Evolutionary conservation across 2,329 filamentous ascomycete species (phyloP).

Genomic region (Aspergillus luchuensis): DNA sequence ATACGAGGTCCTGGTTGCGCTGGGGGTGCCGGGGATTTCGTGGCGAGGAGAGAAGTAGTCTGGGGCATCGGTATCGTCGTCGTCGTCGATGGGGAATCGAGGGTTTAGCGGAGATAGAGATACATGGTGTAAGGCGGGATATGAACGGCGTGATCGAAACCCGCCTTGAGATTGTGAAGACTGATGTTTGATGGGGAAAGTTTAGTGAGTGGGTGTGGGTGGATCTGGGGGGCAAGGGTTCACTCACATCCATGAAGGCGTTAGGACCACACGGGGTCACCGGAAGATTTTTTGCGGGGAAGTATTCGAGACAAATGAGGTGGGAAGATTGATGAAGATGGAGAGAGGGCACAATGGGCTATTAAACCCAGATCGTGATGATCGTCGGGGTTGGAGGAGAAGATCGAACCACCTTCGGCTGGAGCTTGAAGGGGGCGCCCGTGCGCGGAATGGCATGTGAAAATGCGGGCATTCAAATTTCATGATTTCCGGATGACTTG

Average conservation of each 20-base stretch:
- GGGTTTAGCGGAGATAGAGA: constrained; percentile 63
- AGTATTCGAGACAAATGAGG: constrained; percentile 70
- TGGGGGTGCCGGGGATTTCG: constrained; percentile 31
- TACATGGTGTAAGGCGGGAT: constrained; percentile 61
- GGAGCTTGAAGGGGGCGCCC: constrained; percentile 1
- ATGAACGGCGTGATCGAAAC: constrained; percentile 55
- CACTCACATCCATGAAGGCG: constrained; percentile 14
- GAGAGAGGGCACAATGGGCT: constrained; percentile 58
- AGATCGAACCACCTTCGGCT: constrained; percentile 6
- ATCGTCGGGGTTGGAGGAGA: background rate
- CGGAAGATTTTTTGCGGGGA: background rate
- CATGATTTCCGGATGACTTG: background rate
- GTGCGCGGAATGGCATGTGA: constrained; percentile 15
- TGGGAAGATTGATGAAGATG: constrained; percentile 78
- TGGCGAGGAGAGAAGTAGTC: constrained; percentile 36
- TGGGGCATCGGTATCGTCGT: constrained; percentile 26
- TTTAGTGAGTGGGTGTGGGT: constrained; percentile 1
- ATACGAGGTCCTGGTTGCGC: constrained; percentile 37
- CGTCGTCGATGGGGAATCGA: constrained; percentile 52
- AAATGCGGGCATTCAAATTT: constrained; percentile 13
- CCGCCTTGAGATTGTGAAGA: constrained; percentile 24
- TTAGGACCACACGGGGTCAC: background rate
- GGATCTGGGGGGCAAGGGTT: background rate
- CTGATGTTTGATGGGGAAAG: constrained; percentile 3
- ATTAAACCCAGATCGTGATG: background rate